Base-by-base conservation (phyloP, 305 asterid genomes). In the Solanum aculeatissimum region DNA sequence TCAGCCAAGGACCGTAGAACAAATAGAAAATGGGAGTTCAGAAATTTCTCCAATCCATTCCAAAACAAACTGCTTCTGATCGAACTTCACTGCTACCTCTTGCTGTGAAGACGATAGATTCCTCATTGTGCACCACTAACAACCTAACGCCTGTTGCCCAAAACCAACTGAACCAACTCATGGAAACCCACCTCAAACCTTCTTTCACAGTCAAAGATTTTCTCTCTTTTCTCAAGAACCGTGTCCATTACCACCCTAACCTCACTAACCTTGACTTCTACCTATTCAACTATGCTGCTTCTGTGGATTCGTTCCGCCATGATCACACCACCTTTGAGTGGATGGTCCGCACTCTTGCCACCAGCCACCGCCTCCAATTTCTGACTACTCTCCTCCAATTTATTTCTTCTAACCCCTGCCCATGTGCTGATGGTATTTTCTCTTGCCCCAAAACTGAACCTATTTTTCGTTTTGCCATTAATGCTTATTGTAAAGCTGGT, bases 391-490 rank as follows among this genome's bases (percentile, higher is more conserved):
- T 95, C 47, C 91, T 97, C 49, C 93, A 89, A 42, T 97, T 94
- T 92, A 90, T 95, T 42, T 92, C 94, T 83, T 85, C 98, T 88
- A 93, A 92, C 70, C 98, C 98, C 23, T 95, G 98, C 91, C 98
- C 99, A 0, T 97, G 98, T 85, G 90, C 98, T 23, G 95, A 95
- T 53, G 98, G 98, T 85, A 95, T 97, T 54, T 97, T 97, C 84
- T 94, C 96, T 58, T 95, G 99, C 85, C 91, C 97, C 42, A 87
- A 84, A 84, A 95, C 85, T 5, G 98, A 95, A 87, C 86, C 91
- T 12, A 92, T 94, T 19, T 95, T 94, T 84, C 94, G 95, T 23
- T 91, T 92, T 68, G 92, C 95, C 15, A 89, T 94, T 32, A 84
- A 87, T 80, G 91, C 97, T 11, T 92, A 90, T 83, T 91, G 96